Evolutionary conservation across 106 monocot species (phyloP).

Genomic region (Dioscorea zingiberensis): DNA sequence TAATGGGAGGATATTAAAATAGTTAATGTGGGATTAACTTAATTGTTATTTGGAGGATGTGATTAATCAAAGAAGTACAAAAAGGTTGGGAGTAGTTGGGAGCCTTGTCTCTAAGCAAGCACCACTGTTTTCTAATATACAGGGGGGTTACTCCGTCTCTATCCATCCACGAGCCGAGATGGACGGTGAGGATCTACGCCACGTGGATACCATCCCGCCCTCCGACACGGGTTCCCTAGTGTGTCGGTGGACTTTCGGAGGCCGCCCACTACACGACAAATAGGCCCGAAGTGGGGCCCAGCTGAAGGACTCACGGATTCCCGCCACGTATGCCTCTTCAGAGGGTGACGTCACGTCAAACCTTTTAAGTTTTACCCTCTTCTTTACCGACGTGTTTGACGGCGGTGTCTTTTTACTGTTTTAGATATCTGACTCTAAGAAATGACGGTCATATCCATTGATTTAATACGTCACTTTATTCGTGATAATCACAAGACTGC

Average conservation of each 20-base stretch:
- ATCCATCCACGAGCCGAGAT: background rate
- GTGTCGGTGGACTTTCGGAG: background rate
- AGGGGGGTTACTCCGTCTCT: background rate
- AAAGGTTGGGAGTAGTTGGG: too few relatives aligned
- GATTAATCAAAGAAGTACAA: too few relatives aligned
- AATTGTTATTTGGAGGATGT: too few relatives aligned
- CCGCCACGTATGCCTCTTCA: background rate
- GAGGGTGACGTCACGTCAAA: background rate
- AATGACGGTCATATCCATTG: too few relatives aligned
- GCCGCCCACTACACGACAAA: background rate
- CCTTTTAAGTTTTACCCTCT: too few relatives aligned
- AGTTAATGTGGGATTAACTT: too few relatives aligned
- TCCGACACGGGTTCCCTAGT: background rate
- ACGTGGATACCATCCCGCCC: background rate
- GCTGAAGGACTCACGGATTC: background rate
- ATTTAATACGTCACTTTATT: too few relatives aligned
- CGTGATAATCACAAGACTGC: too few relatives aligned
- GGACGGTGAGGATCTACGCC: background rate
- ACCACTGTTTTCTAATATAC: too few relatives aligned
- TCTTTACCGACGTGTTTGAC: too few relatives aligned
- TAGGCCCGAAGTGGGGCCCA: background rate
- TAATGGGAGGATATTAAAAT: too few relatives aligned
- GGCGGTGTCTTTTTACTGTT: background rate
- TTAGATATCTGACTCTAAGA: background rate
- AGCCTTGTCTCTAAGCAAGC: too few relatives aligned